Percentiles rank a stretch among this genome's conserved stretches.
Conservation (phyloP, 2,329 filamentous ascomycete species). For the Cladophialophora immunda region DNA sequence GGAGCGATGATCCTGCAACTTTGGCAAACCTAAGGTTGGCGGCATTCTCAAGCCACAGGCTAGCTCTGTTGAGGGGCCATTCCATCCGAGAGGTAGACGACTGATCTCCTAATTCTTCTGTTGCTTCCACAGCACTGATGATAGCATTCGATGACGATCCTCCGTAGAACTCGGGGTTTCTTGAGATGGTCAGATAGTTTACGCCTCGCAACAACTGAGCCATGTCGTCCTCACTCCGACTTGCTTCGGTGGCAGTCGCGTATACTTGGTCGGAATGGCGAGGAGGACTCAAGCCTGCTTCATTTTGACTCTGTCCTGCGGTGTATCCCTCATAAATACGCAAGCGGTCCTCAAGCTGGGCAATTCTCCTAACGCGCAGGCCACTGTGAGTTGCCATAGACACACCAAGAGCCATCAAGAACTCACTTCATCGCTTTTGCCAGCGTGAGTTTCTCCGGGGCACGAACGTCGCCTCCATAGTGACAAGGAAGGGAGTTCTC, state of each 20-base stretch:
- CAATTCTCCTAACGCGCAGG: conserved; percentile 19
- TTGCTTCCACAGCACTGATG: conserved; percentile 17
- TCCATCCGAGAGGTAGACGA: not conserved
- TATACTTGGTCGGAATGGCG: conserved; percentile 18
- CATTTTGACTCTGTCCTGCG: not conserved
- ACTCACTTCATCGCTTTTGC: conserved; percentile 26
- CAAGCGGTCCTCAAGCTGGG: conserved; percentile 23
- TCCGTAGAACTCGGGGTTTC: conserved; percentile 24
- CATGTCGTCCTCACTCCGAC: conserved; percentile 27
- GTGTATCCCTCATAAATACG: conserved; percentile 22
- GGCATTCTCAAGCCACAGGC: conserved; percentile 8
- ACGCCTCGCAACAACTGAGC: conserved; percentile 23
- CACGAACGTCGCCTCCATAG: conserved; percentile 24
- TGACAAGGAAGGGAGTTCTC: conserved; percentile 26
- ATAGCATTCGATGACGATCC: conserved; percentile 21
- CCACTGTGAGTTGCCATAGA: not conserved
- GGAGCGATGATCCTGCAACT: conserved; percentile 13
- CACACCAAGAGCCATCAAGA: not conserved
- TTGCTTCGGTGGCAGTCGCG: not conserved
- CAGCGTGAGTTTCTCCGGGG: conserved; percentile 24
- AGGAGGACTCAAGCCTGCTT: not conserved
- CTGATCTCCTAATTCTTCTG: conserved; percentile 12
- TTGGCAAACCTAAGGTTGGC: conserved; percentile 12
- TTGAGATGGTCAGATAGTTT: conserved; percentile 24
- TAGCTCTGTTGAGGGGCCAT: not conserved